Evolutionary conservation across 1,139 yeast species (phyloP).

Genomic region (Diutina catenulata): DNA sequence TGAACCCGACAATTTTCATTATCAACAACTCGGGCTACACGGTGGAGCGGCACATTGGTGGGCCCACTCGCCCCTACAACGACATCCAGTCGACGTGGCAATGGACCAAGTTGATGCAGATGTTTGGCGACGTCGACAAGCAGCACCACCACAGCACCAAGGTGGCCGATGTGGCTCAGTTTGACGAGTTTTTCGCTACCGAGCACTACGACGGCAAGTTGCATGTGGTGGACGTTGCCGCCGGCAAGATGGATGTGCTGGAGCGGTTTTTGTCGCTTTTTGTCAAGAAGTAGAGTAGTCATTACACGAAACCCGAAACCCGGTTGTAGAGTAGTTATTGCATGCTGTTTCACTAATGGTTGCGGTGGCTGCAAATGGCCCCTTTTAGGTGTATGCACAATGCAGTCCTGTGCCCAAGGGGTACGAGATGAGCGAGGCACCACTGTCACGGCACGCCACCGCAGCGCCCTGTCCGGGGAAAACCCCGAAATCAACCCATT

Average conservation of each 20-base stretch:
- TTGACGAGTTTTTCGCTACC: slow-evolving; percentile 13
- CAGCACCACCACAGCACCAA: slow-evolving; percentile 23
- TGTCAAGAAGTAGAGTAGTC: background rate
- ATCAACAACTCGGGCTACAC: slow-evolving; percentile 82
- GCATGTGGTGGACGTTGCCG: slow-evolving; percentile 44
- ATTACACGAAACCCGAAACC: too few species aligned
- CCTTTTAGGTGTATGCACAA: too few species aligned
- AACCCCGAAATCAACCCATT: too few species aligned
- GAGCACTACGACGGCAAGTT: slow-evolving; percentile 20
- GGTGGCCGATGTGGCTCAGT: slow-evolving; percentile 19
- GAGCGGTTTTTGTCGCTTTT: slow-evolving; percentile 4
- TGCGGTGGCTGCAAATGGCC: too few species aligned
- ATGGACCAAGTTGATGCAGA: slow-evolving; percentile 54
- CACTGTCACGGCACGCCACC: too few species aligned
- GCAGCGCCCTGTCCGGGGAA: too few species aligned
- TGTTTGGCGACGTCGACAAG: slow-evolving; percentile 48
- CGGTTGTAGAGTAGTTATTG: too few species aligned
- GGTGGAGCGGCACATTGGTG: slow-evolving; percentile 74
- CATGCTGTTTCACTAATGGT: too few species aligned
- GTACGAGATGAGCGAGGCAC: too few species aligned
- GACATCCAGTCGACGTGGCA: slow-evolving; percentile 73
- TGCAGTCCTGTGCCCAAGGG: too few species aligned
- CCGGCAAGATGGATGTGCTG: slow-evolving; percentile 23
- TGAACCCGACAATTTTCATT: slow-evolving; percentile 51
- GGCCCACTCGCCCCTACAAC: slow-evolving; percentile 64